phyloP scores from a whole-genome alignment of 2,329 filamentous ascomycete genomes.

The Fusarium sp. region DNA sequence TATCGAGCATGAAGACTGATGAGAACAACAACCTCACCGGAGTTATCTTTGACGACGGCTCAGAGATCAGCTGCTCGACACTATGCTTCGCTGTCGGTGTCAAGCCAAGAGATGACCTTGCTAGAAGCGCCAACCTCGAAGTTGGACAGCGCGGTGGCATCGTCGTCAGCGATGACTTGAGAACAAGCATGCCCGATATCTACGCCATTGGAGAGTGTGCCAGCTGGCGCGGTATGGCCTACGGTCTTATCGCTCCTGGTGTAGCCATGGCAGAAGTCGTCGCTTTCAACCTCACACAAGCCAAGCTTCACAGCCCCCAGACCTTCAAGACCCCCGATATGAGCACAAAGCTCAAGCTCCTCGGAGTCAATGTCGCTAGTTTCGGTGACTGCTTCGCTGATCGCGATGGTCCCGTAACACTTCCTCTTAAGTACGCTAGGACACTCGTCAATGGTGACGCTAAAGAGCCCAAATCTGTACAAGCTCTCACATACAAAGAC shows the following conservation, averaged over 20 bases:
- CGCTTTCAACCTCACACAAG: conserved; percentile 88
- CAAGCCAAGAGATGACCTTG: conserved; percentile 80
- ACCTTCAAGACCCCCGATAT: conserved; percentile 84
- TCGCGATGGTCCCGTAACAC: conserved; percentile 77
- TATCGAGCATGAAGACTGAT: conserved; percentile 75
- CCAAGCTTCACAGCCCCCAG: conserved; percentile 73
- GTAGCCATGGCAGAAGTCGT: conserved; percentile 94
- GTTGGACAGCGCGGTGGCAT: conserved; percentile 79
- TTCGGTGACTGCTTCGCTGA: conserved; percentile 96
- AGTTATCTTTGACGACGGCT: conserved; percentile 82
- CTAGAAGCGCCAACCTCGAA: conserved; percentile 71
- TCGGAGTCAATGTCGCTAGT: conserved; percentile 90
- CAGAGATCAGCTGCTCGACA: conserved; percentile 77
- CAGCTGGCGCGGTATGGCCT: conserved; percentile 86
- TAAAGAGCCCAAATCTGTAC: conserved; percentile 66
- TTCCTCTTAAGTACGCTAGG: conserved; percentile 67
- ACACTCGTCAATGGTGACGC: conserved; percentile 33
- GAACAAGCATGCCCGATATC: conserved; percentile 75
- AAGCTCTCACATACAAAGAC: conserved; percentile 87
- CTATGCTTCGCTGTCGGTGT: conserved; percentile 93
- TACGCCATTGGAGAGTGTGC: conserved; percentile 93
- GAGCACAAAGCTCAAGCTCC: conserved; percentile 88
- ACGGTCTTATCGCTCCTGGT: conserved; percentile 87
- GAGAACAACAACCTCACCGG: conserved; percentile 74
- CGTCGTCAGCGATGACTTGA: conserved; percentile 71